Conservation (phyloP, 768 basidiomycete genomes). For the Lactarius deliciosus region DNA sequence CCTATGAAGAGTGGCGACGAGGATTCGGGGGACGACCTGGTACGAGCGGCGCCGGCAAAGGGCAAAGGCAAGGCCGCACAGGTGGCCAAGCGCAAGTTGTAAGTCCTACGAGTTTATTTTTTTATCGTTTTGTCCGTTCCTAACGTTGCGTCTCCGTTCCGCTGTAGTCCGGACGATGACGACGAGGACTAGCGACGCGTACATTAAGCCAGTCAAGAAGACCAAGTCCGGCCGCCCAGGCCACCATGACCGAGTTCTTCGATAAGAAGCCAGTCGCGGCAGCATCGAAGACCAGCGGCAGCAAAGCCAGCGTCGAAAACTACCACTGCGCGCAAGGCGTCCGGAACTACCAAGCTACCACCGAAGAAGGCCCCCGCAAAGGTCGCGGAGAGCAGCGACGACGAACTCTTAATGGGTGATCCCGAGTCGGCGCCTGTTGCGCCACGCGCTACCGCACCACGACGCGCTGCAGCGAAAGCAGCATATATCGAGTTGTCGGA, state of each 20-base stretch:
- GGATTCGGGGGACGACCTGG: conserved; percentile 42
- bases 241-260: conserved; percentile 59
- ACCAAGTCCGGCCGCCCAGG: conserved; percentile 37
- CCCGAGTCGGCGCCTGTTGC: conserved; percentile 42
- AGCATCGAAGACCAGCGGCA: conserved; percentile 19
- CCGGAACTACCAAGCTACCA: conserved; percentile 52
- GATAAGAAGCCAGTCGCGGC: conserved; percentile 37
- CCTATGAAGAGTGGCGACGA: conserved; percentile 35
- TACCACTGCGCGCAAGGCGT: conserved; percentile 46
- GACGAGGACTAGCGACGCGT: conserved; percentile 20
- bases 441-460: conserved; percentile 42
- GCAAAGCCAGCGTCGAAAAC: conserved; percentile 25
- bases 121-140: background rate
- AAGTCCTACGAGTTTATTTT: conserved; percentile 22
- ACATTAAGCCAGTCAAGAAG: conserved; percentile 56
- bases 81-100: conserved; percentile 69
- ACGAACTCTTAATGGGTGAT: conserved; percentile 45
- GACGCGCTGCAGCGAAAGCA: conserved; percentile 49
- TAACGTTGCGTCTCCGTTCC: background rate
- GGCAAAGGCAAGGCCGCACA: conserved; percentile 48
- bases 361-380: conserved; percentile 30
- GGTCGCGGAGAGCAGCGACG: conserved; percentile 42
- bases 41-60: conserved; percentile 36
- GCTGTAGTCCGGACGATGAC: conserved; percentile 4
- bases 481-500: conserved; percentile 46